Conservation (phyloP, 495 filamentous ascomycete species). For the Oidiodendron maius region DNA sequence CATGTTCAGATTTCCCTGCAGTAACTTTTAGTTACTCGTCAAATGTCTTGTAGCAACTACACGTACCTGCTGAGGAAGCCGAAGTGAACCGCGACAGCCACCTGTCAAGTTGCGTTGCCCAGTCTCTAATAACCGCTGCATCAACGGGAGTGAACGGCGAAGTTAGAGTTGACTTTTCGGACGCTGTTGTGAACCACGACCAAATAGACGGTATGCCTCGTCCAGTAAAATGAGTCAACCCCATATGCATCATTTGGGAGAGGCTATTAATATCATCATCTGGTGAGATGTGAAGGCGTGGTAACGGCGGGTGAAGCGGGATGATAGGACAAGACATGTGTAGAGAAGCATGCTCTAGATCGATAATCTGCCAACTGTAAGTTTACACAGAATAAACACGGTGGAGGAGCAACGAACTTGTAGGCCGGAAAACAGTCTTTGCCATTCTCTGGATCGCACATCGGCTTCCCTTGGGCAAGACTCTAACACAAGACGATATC, state of each 20-base stretch:
- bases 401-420: constrained; percentile 23
- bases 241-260: constrained; percentile 36
- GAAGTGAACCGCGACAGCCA: constrained; percentile 32
- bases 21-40: constrained; percentile 3
- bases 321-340: constrained; percentile 36
- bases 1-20: constrained; percentile 32
- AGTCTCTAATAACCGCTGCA: constrained; percentile 30
- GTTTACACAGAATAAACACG: neutral
- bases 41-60: neutral
- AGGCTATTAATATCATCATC: constrained; percentile 31
- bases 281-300: constrained; percentile 25
- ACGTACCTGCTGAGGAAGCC: constrained; percentile 9
- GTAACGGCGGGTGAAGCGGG: constrained; percentile 22
- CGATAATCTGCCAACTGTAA: constrained; percentile 28
- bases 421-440: constrained; percentile 31
- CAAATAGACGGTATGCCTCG: constrained; percentile 35
- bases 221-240: constrained; percentile 34
- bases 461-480: constrained; percentile 23
- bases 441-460: constrained; percentile 27
- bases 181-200: constrained; percentile 28
- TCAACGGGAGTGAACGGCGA: constrained; percentile 29
- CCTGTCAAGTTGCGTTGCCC: constrained; percentile 32
- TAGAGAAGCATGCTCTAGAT: constrained; percentile 38
- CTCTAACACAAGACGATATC: constrained; percentile 33
- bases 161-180: constrained; percentile 10